Evolutionary conservation across 2,329 filamentous ascomycete genomes (phyloP).

Genomic region (Cadophora malorum): DNA sequence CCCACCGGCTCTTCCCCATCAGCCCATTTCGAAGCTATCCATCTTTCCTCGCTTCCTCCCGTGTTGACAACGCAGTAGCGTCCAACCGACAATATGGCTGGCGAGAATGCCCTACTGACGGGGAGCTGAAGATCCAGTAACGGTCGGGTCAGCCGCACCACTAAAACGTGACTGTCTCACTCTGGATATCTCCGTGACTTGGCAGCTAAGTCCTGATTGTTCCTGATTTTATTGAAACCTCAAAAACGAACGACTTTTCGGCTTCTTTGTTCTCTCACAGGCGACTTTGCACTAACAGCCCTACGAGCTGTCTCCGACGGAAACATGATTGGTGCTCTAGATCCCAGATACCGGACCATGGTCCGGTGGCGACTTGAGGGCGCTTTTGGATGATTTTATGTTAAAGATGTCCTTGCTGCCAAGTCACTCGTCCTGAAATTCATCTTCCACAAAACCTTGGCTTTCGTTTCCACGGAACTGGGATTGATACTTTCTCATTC

Average conservation of each 20-base stretch:
- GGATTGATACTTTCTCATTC: background rate
- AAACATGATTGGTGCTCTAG: background rate
- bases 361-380: background rate
- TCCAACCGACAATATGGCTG: background rate
- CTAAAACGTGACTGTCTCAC: background rate
- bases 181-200: background rate
- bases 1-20: no score
- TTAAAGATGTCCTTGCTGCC: background rate
- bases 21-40: background rate
- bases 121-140: background rate
- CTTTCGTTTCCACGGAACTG: no score
- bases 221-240: background rate
- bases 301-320: background rate
- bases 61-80: background rate
- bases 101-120: background rate
- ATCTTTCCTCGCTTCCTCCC: background rate
- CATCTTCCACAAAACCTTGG: no score
- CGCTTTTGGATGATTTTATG: background rate
- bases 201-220: background rate
- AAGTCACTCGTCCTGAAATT: background rate
- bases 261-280: background rate
- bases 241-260: background rate
- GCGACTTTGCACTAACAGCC: background rate
- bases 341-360: background rate
- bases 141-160: background rate